A percentile compares a stretch with the other conserved stretches of the same genome.
These are phyloP conservation scores for Wickerhamiella azyma DNA, from an alignment of 805 yeast species.

Conservation along the genomic window DNA sequence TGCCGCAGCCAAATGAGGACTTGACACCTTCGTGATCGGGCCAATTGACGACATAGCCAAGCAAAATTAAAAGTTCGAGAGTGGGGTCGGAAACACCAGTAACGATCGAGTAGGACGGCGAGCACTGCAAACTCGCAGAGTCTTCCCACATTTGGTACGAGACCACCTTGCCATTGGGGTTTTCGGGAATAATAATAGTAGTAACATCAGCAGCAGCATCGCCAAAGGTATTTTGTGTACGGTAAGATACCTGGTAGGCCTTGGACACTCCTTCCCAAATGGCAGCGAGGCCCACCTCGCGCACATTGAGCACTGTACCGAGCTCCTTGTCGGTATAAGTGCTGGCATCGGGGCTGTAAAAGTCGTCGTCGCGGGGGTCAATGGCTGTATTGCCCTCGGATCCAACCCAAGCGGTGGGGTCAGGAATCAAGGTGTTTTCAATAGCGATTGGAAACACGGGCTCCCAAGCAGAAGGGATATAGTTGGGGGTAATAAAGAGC, in stretches of 20 bases:
- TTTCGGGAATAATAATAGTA: slow-evolving; percentile 13
- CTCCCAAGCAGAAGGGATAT: slow-evolving; percentile 1
- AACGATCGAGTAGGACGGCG: slow-evolving; percentile 20
- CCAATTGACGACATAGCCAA: slow-evolving; percentile 12
- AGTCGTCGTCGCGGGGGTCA: slow-evolving; percentile 11
- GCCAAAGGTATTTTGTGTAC: slow-evolving; percentile 11
- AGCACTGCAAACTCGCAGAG: slow-evolving; percentile 19
- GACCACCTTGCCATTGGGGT: slow-evolving; percentile 10
- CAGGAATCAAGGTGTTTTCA: not conserved
- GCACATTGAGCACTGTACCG: slow-evolving; percentile 12
- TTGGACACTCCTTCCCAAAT: slow-evolving; percentile 5
- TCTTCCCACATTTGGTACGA: slow-evolving; percentile 24
- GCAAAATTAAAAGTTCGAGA: slow-evolving; percentile 1
- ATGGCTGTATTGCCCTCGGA: not conserved
- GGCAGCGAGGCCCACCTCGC: slow-evolving; percentile 9
- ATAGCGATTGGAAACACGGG: slow-evolving; percentile 3
- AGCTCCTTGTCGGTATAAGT: not conserved
- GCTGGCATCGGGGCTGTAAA: slow-evolving; percentile 9
- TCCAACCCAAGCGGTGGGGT: slow-evolving; percentile 10
- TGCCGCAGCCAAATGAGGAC: slow-evolving; percentile 21
- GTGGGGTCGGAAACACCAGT: slow-evolving; percentile 8
- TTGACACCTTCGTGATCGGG: slow-evolving; percentile 24
- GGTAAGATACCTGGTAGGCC: slow-evolving; percentile 13
- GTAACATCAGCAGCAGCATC: slow-evolving; percentile 12
- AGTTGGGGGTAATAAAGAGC: slow-evolving; percentile 15